phyloP scores from a whole-genome alignment of 164 flowering plant genomes.

The Litsea cubeba region DNA sequence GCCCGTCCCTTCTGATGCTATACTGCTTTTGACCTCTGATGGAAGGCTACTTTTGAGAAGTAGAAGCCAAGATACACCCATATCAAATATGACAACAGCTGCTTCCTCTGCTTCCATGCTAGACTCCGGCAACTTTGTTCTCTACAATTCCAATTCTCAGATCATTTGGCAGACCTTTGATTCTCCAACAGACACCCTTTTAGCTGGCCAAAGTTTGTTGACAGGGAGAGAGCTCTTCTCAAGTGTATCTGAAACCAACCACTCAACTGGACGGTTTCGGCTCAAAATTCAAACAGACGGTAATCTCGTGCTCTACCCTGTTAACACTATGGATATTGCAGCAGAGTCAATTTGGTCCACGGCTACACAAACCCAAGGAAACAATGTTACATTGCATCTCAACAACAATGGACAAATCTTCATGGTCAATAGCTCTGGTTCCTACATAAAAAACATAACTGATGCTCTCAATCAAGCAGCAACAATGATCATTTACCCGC shows the following conservation, averaged over 20 bases:
- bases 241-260: neutral
- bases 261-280: conserved; percentile 2
- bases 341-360: conserved; percentile 13
- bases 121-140: conserved; percentile 41
- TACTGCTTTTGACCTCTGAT: neutral
- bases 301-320: conserved; percentile 16
- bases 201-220: neutral
- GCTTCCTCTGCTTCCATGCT: conserved; percentile 33
- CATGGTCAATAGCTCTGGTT: conserved; percentile 7
- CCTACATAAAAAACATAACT: neutral
- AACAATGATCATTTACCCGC: conserved; percentile 11
- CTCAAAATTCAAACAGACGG: neutral
- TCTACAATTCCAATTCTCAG: conserved; percentile 4
- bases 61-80: neutral
- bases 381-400: conserved; percentile 12
- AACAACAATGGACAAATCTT: conserved; percentile 6
- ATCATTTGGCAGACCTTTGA: conserved; percentile 8
- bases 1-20: conserved; percentile 2
- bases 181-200: conserved; percentile 6
- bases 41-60: conserved; percentile 8
- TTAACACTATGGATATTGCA: neutral
- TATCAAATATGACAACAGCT: neutral
- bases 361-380: neutral
- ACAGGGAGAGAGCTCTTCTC: neutral
- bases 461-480: neutral